A percentile compares a stretch with the other conserved stretches of the same genome.
Conservation (phyloP, 2,329 filamentous ascomycete genomes). For the Sphaceloma murrayae region DNA sequence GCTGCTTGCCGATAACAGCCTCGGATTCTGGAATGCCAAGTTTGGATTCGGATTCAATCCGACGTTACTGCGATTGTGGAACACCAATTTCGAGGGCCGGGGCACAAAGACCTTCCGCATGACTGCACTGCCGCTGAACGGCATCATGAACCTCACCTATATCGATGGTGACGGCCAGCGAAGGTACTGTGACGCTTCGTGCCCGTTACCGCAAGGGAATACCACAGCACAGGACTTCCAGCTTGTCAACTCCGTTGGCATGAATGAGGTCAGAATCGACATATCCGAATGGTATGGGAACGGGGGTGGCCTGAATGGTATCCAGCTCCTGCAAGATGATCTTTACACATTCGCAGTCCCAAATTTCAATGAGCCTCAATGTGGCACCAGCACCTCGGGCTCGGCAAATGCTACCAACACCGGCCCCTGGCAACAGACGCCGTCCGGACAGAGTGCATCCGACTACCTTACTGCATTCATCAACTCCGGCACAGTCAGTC, state of each 20-base stretch:
- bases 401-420: constrained; percentile 57
- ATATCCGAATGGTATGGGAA: constrained; percentile 78
- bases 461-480: constrained; percentile 67
- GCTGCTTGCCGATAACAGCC: constrained; percentile 63
- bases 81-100: constrained; percentile 72
- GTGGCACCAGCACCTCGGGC: constrained; percentile 53
- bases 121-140: constrained; percentile 72
- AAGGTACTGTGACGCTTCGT: constrained; percentile 66
- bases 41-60: constrained; percentile 81
- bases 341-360: constrained; percentile 65
- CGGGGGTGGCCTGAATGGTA: constrained; percentile 74
- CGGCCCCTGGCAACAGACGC: constrained; percentile 63
- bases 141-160: constrained; percentile 95
- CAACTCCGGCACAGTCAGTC: constrained; percentile 34
- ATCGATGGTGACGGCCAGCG: constrained; percentile 62
- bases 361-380: constrained; percentile 80
- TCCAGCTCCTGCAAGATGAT: constrained; percentile 75
- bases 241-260: constrained; percentile 80
- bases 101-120: constrained; percentile 80
- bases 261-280: constrained; percentile 77
- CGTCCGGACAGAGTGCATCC: constrained; percentile 59
- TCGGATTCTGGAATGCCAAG: constrained; percentile 73
- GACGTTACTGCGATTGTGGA: constrained; percentile 78
- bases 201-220: constrained; percentile 66
- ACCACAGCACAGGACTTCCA: constrained; percentile 75